phyloP scores from a whole-genome alignment of 768 basidiomycete species.

The Phlebiopsis flavidoalba region DNA sequence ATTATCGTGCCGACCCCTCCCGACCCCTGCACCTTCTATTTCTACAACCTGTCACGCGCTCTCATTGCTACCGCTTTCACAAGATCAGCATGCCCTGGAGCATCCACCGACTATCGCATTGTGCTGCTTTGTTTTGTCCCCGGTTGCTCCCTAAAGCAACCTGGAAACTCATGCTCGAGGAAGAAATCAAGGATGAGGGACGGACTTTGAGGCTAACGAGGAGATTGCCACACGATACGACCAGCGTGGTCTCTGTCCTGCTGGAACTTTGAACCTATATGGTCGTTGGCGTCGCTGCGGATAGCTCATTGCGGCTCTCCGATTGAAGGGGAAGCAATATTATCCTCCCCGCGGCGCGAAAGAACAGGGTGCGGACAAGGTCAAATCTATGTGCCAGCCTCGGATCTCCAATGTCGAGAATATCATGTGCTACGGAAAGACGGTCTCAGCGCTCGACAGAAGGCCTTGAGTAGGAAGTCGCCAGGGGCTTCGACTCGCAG shows the following conservation, averaged over 20 bases:
- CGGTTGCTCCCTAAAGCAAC: constrained; percentile 59
- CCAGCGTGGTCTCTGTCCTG: constrained; percentile 39
- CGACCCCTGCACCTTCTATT: not conserved
- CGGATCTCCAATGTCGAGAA: not conserved
- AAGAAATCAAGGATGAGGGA: constrained; percentile 59
- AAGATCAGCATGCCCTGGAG: constrained; percentile 58
- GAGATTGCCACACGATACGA: constrained; percentile 42
- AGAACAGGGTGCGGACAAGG: constrained; percentile 23
- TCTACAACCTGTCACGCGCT: constrained; percentile 58
- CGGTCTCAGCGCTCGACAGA: not conserved
- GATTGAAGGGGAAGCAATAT: constrained; percentile 59
- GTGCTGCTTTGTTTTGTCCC: constrained; percentile 67
- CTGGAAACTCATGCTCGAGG: constrained; percentile 47
- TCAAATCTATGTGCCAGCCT: constrained; percentile 1
- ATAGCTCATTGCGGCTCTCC: constrained; percentile 64
- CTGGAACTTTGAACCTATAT: constrained; percentile 46
- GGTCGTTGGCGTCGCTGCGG: constrained; percentile 51
- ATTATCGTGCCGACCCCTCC: not conserved
- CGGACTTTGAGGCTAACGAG: constrained; percentile 45
- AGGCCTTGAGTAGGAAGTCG: not conserved
- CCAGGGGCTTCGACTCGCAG: not conserved
- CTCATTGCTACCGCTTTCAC: constrained; percentile 67
- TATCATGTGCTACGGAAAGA: constrained; percentile 18
- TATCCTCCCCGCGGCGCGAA: constrained; percentile 53
- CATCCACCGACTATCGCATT: constrained; percentile 45